Base-by-base conservation (phyloP, 495 filamentous ascomycete genomes). In the Xylaria palmicola region DNA sequence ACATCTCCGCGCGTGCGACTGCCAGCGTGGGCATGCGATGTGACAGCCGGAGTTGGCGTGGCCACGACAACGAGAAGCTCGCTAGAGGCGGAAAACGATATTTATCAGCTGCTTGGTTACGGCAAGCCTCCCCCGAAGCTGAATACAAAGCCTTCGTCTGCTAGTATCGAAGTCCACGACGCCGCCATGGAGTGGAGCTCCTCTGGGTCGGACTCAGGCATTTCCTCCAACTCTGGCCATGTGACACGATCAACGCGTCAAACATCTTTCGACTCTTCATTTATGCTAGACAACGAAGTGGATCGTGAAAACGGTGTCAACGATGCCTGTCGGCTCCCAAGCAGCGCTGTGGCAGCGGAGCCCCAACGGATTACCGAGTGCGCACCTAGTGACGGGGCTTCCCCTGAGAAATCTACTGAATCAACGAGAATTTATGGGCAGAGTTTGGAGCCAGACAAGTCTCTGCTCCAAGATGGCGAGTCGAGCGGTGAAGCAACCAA, bases 71-170 rank as follows among this genome's bases (percentile, higher is more conserved):
- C 24, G n/a, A n/a, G 34, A n/a, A 51, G 24, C 22, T 39, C 57
- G 27, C 47, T 52, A 19, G 47, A 44, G 19, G 40, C 47, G 17
- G 57, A 60, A 36, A 51, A 60, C 9, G 26, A 41, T 26, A 60
- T 60, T 6, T 60, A 60, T 30, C 6, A 44, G 24, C 36, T 60
- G 36, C 57, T 60, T 13, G 47, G 57, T n/a, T 37, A 19, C 22
- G 22, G 15, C 7, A 30, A 17, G n/a, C 6, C 49, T 19, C 12
- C 3, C 10, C 9, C 22, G 22, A 15, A 10, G 20, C 22, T 48
- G 24, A 15, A 15, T 13, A 48, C 4, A 24, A 48, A 10, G 13
- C 8, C 22, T 26, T 40, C 56, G 22, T 20, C 10, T 3, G 20
- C 44, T n/a, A 48, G 34, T 40, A 15, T 13, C 8, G 15, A 41